phyloP scores from a whole-genome alignment of 345 rosid genomes.

The Bruguiera gymnorhiza region DNA sequence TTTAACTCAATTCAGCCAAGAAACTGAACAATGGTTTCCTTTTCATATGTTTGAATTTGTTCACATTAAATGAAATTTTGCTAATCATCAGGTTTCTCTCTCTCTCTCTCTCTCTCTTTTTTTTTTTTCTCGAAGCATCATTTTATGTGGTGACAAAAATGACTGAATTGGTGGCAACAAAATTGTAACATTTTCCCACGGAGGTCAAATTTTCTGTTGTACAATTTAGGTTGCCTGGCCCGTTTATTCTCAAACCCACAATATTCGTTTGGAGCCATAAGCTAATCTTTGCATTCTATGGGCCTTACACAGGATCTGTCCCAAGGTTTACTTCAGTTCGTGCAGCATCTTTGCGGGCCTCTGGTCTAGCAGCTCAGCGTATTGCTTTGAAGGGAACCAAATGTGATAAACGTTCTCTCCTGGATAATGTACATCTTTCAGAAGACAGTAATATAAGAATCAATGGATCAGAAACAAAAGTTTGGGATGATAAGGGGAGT shows the following conservation, averaged over 20 bases:
- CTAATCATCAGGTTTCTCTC: neutral
- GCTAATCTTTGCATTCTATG: conserved; percentile 4
- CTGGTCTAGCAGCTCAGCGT: conserved; percentile 53
- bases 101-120: too few relatives aligned
- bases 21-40: conserved; percentile 20
- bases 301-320: conserved; percentile 32
- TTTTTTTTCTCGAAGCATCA: neutral
- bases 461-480: conserved; percentile 24
- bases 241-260: conserved; percentile 5
- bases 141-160: neutral
- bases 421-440: conserved; percentile 29
- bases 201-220: conserved; percentile 10
- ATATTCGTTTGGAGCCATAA: neutral
- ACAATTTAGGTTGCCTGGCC: neutral
- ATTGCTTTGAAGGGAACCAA: conserved; percentile 22
- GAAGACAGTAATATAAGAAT: conserved; percentile 28
- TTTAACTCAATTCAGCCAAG: conserved; percentile 12
- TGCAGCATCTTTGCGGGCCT: conserved; percentile 62
- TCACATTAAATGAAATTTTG: neutral
- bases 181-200: neutral
- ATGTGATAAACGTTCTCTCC: conserved; percentile 24
- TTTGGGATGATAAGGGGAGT: conserved; percentile 29
- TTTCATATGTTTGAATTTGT: conserved; percentile 2
- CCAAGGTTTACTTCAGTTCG: conserved; percentile 69
- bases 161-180: neutral